Conservation (phyloP, 352 stramenopile genomes). For the Phytophthora idaei region DNA sequence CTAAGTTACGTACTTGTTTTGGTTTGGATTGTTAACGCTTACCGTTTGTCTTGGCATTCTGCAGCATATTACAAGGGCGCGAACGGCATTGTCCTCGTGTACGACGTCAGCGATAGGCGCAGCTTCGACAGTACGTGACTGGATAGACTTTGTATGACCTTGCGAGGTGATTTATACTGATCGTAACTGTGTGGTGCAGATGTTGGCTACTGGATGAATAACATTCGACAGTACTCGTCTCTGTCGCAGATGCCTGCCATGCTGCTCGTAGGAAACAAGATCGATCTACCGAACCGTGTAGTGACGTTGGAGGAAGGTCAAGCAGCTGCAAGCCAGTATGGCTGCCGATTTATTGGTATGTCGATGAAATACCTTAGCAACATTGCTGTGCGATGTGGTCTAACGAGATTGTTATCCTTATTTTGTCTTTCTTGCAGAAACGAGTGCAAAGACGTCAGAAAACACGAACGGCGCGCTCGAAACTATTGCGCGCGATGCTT, state of each 20-base stretch:
- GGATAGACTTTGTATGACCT: conserved; percentile 8
- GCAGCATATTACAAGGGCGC: conserved; percentile 94
- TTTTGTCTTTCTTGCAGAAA: conserved; percentile 55
- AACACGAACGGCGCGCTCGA: conserved; percentile 88
- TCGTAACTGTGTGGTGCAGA: conserved; percentile 49
- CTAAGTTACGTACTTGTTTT: background rate
- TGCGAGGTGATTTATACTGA: conserved; percentile 18
- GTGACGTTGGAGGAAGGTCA: conserved; percentile 81
- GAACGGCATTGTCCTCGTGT: conserved; percentile 94
- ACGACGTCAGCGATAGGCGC: conserved; percentile 92
- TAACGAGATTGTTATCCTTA: conserved; percentile 12
- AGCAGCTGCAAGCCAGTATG: conserved; percentile 82
- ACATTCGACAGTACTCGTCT: conserved; percentile 91
- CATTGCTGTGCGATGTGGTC: background rate
- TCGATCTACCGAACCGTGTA: conserved; percentile 88
- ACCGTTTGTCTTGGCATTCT: conserved; percentile 12
- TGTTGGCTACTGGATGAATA: conserved; percentile 96
- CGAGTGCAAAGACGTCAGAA: conserved; percentile 88
- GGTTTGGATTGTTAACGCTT: conserved; percentile 19
- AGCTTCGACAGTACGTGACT: conserved; percentile 90
- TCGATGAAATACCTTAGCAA: background rate
- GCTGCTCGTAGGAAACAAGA: conserved; percentile 93
- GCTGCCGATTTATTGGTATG: conserved; percentile 87
- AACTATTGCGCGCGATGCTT: conserved; percentile 86
- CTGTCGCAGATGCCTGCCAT: conserved; percentile 77